Percentiles rank a stretch among this genome's conserved stretches.
Conservation (phyloP, 768 basidiomycete species). For the Boletus tylopilopsis region DNA sequence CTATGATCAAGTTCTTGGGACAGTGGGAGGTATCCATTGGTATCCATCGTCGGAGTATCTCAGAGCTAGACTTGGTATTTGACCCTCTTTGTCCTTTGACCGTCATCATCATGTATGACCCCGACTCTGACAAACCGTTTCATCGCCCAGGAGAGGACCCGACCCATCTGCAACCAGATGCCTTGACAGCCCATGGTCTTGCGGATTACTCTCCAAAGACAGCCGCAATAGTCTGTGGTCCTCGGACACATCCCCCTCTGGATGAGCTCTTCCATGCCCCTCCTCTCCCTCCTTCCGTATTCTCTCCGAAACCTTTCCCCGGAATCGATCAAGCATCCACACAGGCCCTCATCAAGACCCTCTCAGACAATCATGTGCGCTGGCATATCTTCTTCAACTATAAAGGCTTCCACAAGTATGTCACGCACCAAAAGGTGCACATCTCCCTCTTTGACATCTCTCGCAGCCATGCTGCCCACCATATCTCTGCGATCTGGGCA, state of each 20-base stretch:
- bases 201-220: slow-evolving; percentile 17
- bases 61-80: too few species aligned
- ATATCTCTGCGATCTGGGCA: slow-evolving; percentile 53
- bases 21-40: background rate
- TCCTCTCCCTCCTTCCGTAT: slow-evolving; percentile 25
- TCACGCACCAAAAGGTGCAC: background rate
- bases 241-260: slow-evolving; percentile 9
- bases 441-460: slow-evolving; percentile 19
- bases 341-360: slow-evolving; percentile 34
- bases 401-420: slow-evolving; percentile 32
- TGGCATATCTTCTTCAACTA: slow-evolving; percentile 55
- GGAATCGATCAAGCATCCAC: slow-evolving; percentile 38
- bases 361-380: slow-evolving; percentile 50
- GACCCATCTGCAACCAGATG: slow-evolving; percentile 15
- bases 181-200: slow-evolving; percentile 20
- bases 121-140: slow-evolving; percentile 8
- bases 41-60: too few species aligned
- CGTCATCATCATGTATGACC: too few species aligned
- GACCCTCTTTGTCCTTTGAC: too few species aligned
- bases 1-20: background rate
- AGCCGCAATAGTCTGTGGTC: slow-evolving; percentile 10
- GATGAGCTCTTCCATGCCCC: slow-evolving; percentile 23
- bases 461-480: slow-evolving; percentile 54
- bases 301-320: slow-evolving; percentile 34
- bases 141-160: slow-evolving; percentile 19